phyloP scores from a whole-genome alignment of 176 grass and related monocot genomes.

The Cenchrus purpureus region DNA sequence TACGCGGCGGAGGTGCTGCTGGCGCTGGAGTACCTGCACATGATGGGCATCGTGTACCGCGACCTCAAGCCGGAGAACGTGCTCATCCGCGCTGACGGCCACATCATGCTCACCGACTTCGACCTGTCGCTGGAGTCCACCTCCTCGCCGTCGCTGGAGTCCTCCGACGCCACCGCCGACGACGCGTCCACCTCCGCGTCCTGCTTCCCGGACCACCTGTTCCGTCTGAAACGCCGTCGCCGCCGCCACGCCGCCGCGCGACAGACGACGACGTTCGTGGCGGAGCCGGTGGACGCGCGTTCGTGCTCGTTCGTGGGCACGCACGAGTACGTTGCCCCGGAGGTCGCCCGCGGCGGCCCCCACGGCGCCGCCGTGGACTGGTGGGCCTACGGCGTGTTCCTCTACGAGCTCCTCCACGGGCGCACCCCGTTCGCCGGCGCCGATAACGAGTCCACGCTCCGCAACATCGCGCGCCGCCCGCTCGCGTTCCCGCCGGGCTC shows the following conservation, averaged over 20 bases:
- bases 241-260: background rate
- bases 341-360: constrained; percentile 62
- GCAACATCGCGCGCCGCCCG: constrained; percentile 69
- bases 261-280: constrained; percentile 51
- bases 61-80: constrained; percentile 99
- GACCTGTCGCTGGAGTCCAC: constrained; percentile 84
- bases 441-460: constrained; percentile 64
- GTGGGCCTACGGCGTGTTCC: constrained; percentile 93
- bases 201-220: constrained; percentile 63
- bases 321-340: constrained; percentile 87
- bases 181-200: background rate
- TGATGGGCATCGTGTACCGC: constrained; percentile 93
- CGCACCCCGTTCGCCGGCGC: constrained; percentile 78
- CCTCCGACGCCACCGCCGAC: fast-evolving
- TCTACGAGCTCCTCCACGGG: constrained; percentile 83
- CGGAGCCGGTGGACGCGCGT: constrained; percentile 70
- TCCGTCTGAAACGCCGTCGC: constrained; percentile 9
- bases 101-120: constrained; percentile 99
- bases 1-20: constrained; percentile 93
- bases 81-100: constrained; percentile 78
- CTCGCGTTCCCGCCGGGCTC: constrained; percentile 49
- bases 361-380: constrained; percentile 96
- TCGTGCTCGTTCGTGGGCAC: constrained; percentile 93
- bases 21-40: constrained; percentile 89
- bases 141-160: constrained; percentile 58